A percentile compares a stretch with the other conserved stretches of the same genome.
phyloP scores from a whole-genome alignment of 192 early-diverging fungal genomes.

The Umbelopsis vinacea region DNA sequence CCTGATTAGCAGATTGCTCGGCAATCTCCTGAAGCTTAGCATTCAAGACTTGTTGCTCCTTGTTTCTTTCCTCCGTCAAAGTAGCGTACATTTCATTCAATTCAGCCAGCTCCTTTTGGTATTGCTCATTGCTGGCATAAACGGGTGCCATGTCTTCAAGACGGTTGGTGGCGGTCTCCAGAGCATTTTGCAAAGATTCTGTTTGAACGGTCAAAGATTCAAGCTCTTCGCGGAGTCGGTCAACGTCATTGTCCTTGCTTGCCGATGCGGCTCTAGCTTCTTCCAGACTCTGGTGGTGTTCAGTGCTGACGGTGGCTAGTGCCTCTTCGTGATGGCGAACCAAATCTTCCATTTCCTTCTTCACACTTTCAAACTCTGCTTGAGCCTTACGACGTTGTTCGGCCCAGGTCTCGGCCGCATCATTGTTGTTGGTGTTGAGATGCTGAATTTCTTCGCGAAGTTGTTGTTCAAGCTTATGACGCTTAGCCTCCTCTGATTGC shows the following conservation, averaged over 20 bases:
- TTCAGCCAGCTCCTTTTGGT: not conserved
- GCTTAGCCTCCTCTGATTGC: not conserved
- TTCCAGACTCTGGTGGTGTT: conserved; percentile 2
- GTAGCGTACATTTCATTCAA: not conserved
- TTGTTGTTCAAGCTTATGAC: not conserved
- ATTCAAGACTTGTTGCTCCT: conserved; percentile 15
- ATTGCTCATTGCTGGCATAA: not conserved
- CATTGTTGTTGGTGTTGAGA: conserved; percentile 8
- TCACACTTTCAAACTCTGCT: not conserved
- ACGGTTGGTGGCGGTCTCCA: conserved; percentile 18
- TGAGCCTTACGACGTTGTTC: conserved; percentile 9
- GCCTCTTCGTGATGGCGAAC: not conserved
- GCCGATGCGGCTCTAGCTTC: not conserved
- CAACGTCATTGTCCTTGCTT: conserved; percentile 13
- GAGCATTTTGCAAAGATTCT: conserved; percentile 11
- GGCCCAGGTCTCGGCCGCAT: conserved; percentile 10
- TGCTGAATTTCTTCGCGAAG: conserved; percentile 12
- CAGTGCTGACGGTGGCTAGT: not conserved
- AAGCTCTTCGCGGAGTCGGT: conserved; percentile 10
- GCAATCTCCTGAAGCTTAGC: conserved; percentile 11
- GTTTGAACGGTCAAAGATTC: conserved; percentile 4
- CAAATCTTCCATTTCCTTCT: conserved; percentile 14
- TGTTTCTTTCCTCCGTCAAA: not conserved
- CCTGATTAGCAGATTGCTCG: conserved; percentile 3
- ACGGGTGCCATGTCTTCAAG: conserved; percentile 9